A percentile compares a stretch with the other conserved stretches of the same genome.
These are phyloP conservation scores for Candida nonsorbophila DNA, from an alignment of 805 yeast genomes.

Conservation along the genomic window DNA sequence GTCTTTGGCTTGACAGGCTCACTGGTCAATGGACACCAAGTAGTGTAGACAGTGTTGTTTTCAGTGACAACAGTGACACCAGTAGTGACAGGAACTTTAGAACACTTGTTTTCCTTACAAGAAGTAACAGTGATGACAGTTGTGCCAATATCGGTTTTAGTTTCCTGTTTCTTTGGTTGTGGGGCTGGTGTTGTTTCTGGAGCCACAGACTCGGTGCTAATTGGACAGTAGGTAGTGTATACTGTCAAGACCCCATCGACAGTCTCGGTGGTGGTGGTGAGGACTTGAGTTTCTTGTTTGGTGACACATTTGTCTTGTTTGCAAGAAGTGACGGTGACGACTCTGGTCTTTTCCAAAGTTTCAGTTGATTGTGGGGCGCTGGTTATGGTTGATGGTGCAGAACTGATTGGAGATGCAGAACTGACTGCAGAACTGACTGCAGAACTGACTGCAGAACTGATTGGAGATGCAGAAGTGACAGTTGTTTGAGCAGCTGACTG, in stretches of 20 bases:
- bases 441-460: too few species aligned
- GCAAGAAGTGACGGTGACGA: constrained; percentile 12
- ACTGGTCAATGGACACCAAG: constrained; percentile 12
- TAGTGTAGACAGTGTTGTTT: constrained; percentile 15
- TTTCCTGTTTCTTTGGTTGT: constrained; percentile 4
- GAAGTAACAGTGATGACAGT: constrained; percentile 30
- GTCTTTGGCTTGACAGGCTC: constrained; percentile 4
- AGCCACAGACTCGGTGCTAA: constrained; percentile 5
- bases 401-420: constrained; percentile 1
- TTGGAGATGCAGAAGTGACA: background rate
- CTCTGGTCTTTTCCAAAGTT: constrained; percentile 8
- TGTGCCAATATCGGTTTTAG: constrained; percentile 13
- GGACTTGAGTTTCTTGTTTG: constrained; percentile 12
- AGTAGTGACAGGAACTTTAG: constrained; percentile 22
- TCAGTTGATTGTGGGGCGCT: too few species aligned
- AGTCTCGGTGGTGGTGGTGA: constrained; percentile 24
- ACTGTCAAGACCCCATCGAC: constrained; percentile 28
- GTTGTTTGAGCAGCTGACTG: background rate
- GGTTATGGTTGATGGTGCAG: background rate
- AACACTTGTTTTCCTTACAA: constrained; percentile 25
- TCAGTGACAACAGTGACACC: constrained; percentile 20
- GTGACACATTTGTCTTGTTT: constrained; percentile 8
- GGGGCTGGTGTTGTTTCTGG: constrained; percentile 6
- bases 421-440: too few species aligned
- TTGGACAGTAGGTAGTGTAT: constrained; percentile 36